Evolutionary conservation across 2,329 filamentous ascomycete species (phyloP), one percentile per base, ranked within the genome.

Genomic region (Monosporascus sp.): DNA sequence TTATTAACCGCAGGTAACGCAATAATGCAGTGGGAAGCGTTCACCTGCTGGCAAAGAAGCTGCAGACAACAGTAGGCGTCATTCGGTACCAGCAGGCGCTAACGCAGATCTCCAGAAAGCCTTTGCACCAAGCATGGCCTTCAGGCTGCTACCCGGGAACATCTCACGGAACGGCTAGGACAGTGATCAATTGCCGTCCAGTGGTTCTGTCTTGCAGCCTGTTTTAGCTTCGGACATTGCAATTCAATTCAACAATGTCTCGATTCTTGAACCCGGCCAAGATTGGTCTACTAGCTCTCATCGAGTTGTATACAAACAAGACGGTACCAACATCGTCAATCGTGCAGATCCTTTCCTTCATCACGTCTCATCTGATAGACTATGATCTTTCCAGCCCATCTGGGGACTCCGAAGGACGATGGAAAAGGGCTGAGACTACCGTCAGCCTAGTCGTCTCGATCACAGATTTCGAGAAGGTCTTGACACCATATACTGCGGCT

Each of bases 231-330:
- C 3, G 15, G 17, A 11, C 15, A 35, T 40, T 17, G 20, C 9
- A 7, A 37, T 18, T 6, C 28, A 15, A 31, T 24, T 35, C 24
- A 43, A 56, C 15, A 50, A 95, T 93, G 87, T 81, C 87, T 63
- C 87, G 88, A 53, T 96, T 88, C 70, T 79, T 97, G 46, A 96
- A 89, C n/a, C 89, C 93, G 14, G 86, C 90, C 61, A 96, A 94
- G 68, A 82, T 97, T 60, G 87, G 88, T 65, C 79, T 97, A 24
- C 80, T 97, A 52, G 83, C 85, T 51, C 81, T 99, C 51, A 81
- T 94, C 50, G 84, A 91, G 63, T 78, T 97, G 51, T 97, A 99
- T 71, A 83, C 84, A 38, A 85, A 88, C 59, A 85, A 84, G 22
- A 75, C 79, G 2, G 79, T 92, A 17, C 86, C 88, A 2, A 84